phyloP scores from a whole-genome alignment of 371 early-diverging fungal species.

The Syncephalastrum racemosum region DNA sequence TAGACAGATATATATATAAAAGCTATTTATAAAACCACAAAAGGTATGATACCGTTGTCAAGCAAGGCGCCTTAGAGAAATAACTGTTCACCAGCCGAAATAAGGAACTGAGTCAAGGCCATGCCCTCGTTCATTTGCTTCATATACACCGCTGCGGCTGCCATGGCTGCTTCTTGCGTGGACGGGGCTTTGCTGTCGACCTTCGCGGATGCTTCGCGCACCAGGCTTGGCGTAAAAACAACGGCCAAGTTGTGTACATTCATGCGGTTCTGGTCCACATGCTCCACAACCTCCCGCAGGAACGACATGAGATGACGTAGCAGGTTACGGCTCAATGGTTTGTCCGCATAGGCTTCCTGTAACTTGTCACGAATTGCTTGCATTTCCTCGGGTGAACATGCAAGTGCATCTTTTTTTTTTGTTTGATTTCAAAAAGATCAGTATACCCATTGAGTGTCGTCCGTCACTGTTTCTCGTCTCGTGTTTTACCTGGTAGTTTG shows the following conservation, averaged over 20 bases:
- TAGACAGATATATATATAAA: no score
- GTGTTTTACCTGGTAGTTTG: conserved; percentile 37
- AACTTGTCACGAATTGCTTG: conserved; percentile 22
- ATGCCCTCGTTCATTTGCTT: conserved; percentile 24
- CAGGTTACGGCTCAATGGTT: conserved; percentile 34
- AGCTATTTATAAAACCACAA: no score
- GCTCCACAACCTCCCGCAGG: conserved; percentile 59
- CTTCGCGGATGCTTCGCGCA: conserved; percentile 47
- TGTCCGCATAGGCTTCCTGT: conserved; percentile 15
- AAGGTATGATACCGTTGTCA: no score
- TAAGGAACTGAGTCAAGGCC: conserved; percentile 15
- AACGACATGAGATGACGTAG: conserved; percentile 66
- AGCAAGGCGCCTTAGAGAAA: not conserved
- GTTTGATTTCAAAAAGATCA: no score
- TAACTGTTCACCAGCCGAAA: conserved; percentile 2
- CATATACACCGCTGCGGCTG: conserved; percentile 19
- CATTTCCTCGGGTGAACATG: conserved; percentile 21
- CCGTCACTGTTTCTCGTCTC: not conserved
- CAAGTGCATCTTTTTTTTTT: conserved; percentile 7
- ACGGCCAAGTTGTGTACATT: conserved; percentile 80
- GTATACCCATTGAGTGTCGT: not conserved
- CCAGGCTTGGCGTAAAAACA: conserved; percentile 87
- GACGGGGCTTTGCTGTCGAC: not conserved
- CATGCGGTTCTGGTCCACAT: conserved; percentile 74
- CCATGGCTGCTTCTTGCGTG: conserved; percentile 19